Evolutionary conservation across 164 flowering plant genomes (phyloP), one percentile per base, ranked within the genome.

Genomic region (Stephania cephalantha): DNA sequence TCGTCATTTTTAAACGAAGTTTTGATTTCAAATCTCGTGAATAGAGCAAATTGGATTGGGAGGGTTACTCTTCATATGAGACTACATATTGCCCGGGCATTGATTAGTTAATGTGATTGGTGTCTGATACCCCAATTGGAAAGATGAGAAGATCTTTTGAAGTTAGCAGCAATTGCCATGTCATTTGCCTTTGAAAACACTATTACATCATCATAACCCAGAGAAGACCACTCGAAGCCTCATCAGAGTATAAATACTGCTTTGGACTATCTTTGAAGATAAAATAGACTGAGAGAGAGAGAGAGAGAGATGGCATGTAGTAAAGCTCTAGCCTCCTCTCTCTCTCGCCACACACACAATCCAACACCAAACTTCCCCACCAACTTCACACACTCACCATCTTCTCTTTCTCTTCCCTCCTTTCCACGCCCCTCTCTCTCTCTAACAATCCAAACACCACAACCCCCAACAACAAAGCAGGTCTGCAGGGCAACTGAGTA

Each of bases 401-500:
- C 76, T 42, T 15, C 7, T 73, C 64, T 50, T 20, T 50, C 67
- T 18, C 4, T 70, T 5, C 5, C 68, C 30, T 45, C 52, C 66
- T 70, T 65, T 74, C 44, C 66, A 15, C 29, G n/a, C n/a, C 58
- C 68, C 22, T 66, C 71, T 67, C 46, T 69, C 29, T 17, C 55
- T 48, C 55, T 65, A 9, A 30, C 12, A 29, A 11, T 5, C 50
- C 46, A 70, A 71, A 70, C 29, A 64, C 65, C n/a, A 48, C 29
- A 22, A 70, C 70, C 74, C 35, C 46, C 64, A 46, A 75, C 22
- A 68, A 69, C 46, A 3, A 71, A 81, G 70, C 84, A 74, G 30
- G 79, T 85, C 65, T 88, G 89, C 85, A 88, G 83, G 64, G 96
- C 95, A 44, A 88, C 87, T 25, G 98, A 91, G 81, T 93, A 93